Evolutionary conservation across 2,329 filamentous ascomycete genomes (phyloP), one percentile per base, ranked within the genome.

Genomic region (Fusarium sp.): DNA sequence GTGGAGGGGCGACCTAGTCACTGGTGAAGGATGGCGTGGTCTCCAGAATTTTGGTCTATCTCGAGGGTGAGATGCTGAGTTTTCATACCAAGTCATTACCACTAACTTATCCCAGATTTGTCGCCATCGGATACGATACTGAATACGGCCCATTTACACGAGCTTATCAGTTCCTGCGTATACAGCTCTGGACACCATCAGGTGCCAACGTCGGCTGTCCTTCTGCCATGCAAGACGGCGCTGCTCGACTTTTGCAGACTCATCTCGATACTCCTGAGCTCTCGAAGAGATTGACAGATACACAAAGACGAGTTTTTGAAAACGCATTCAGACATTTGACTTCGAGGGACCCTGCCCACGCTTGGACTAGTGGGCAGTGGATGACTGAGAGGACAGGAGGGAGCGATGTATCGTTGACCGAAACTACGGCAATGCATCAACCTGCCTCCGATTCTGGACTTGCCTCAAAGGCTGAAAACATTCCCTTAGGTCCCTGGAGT

Each of bases 331-430:
- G 78, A 8, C 84, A 84, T 13, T 78, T 92, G 5, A 86, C 80
- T 2, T 86, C 84, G 6, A 80, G 85, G 6, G 82, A 90, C 26
- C 73, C 78, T 0, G 42, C 31, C 6, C 68, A 77, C 18, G 86
- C 87, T 1, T 93, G 90, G 91, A 93, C 90, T 0, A 91, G 86
- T 40, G 90, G 90, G 0, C 91, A 93, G 75, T 93, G 91, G 91
- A 92, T 93, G 91, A 93, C 91, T 0, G 90, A 92, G 71, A 83
- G 90, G 4, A 83, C 84, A 0, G 90, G 90, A 3, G 91, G 90
- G 0, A 91, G 88, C 66, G 91, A 93, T 71, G 89, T 92, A 2
- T 88, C 87, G 5, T 83, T 85, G 37, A 91, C 88, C 0, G 90
- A 93, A 77, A 92, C 90, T 0, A 77, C 86, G 6, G 89, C 89